Evolutionary conservation across 306 rosid genomes (phyloP), one percentile per base, ranked within the genome.

Genomic region (Citrullus colocynthis): DNA sequence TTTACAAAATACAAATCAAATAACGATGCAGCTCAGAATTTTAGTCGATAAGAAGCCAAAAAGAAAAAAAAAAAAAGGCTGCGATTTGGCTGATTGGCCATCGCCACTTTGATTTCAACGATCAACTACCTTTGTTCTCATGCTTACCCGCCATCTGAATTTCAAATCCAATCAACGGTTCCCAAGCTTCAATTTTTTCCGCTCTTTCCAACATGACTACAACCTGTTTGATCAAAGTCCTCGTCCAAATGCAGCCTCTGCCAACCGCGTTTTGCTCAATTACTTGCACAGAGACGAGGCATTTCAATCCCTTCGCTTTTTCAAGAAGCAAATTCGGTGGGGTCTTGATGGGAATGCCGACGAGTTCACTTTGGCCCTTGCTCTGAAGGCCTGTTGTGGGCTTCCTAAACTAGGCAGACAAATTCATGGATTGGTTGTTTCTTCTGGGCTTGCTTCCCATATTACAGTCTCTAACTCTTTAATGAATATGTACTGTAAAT

Each of bases 401-500:
- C 82, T 88, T 78, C 79, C 74, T 0, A 84, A 82, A 56, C 82
- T 85, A 7, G 93, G 96, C 20, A 77, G 76, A 79, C 93, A 88
- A 85, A 75, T 88, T 48, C 97, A 93, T 48, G 93, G 92, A 20
- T 78, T 87, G 6, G 81, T 64, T 0, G 78, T 90, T 18, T 79
- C 84, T 16, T 87, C 86, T 2, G 97, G 93, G 80, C 82, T 89
- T 79, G 71, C 82, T 79, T 87, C 81, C 0, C 20, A 13, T 49
- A 64, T 87, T 18, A 62, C 86, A 0, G 97, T 91, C 61, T 87
- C 88, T 0, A 93, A 93, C 80, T 91, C 97, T 0, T 82, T 91
- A 74, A 93, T 93, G 96, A 93, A 86, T 80, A 84, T 93, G 98
- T 93, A 93, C 78, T 84, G 83, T 54, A 88, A 86, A 78, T 84